Conservation (phyloP, 805 yeast genomes). For the Myxozyma neglecta region DNA sequence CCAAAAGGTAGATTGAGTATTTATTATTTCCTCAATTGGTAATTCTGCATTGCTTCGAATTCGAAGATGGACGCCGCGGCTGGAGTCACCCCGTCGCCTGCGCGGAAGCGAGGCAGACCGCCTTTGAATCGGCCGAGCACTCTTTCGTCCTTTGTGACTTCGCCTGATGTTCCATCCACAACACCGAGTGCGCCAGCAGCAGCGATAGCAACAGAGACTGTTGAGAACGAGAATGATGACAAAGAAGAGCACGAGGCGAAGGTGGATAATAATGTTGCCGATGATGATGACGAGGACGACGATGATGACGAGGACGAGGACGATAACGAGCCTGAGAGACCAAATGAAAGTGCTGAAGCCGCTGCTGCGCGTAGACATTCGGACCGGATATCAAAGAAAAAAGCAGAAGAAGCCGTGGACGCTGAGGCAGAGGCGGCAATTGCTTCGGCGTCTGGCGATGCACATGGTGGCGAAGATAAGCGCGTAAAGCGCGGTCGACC, state of each 20-base stretch:
- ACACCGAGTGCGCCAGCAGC: background rate
- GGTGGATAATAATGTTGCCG: constrained; percentile 35
- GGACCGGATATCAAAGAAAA: constrained; percentile 13
- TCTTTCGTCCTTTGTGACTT: too few species aligned
- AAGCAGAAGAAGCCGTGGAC: constrained; percentile 30
- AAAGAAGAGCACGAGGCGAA: constrained; percentile 34
- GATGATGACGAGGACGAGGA: constrained; percentile 35
- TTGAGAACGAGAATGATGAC: constrained; percentile 26
- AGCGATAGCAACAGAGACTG: constrained; percentile 2
- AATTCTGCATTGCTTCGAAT: background rate
- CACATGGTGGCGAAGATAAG: constrained; percentile 34
- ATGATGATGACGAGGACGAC: constrained; percentile 30
- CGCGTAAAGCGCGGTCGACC: constrained; percentile 83
- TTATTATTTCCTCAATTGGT: background rate
- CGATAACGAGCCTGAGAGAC: constrained; percentile 17
- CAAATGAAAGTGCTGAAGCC: constrained; percentile 20
- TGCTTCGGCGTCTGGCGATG: background rate
- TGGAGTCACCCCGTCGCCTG: background rate
- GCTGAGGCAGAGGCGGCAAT: constrained; percentile 2
- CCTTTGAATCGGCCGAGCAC: background rate
- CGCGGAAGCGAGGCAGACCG: constrained; percentile 18
- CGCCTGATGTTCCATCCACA: too few species aligned
- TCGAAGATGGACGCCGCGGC: background rate
- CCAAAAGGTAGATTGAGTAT: background rate
- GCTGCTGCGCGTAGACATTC: constrained; percentile 10